Base-by-base conservation (phyloP, 768 basidiomycete species). In the Lactarius psammicola region DNA sequence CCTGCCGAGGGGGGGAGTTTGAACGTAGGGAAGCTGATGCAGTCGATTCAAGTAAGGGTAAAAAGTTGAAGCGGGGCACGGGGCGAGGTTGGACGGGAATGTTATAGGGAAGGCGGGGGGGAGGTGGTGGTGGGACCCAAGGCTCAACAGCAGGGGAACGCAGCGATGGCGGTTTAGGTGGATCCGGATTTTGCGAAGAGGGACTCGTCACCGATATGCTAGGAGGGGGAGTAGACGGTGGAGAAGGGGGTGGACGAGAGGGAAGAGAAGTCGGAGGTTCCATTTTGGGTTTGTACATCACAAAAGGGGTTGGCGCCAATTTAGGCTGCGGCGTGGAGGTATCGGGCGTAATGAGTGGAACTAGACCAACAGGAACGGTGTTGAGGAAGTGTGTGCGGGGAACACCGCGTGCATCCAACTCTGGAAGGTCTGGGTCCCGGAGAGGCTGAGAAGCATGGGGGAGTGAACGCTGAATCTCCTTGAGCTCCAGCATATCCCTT, bases 401-500 rank as follows among this genome's bases (percentile, higher is more conserved):
- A 36, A 68, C 38, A 18, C 63, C 67, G 38, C 64, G 65, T 33
- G 31, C 26, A 18, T 64, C 36, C 31, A 63, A 23, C 18, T 64
- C 56, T 11, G 68, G 68, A 34, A 63, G 58, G n/a, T 69, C 67
- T 7, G 68, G 68, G 42, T 69, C 64, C 6, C 23, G n/a, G 38
- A 49, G 11, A 13, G 64, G 64, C 53, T 70, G 69, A 7, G 60
- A 0, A 40, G 69, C 69, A 17, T 63, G 69, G 7, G 69, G 69
- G 15, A 70, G 69, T n/a, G 69, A 69, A 23, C 61, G 64, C 36
- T 69, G 69, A 2, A 70, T 70, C 62, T 69, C 69, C 23, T 70
- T 70, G 8, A 70, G 69, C 49, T 70, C 69, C 3, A 70, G 68
- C 59, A 70, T 58, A 31, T 70, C 69, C 58, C 69, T 70, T 69